These are phyloP conservation scores for Knufia petricola DNA, from an alignment of 2,329 filamentous ascomycete genomes.

Conservation along the genomic window DNA sequence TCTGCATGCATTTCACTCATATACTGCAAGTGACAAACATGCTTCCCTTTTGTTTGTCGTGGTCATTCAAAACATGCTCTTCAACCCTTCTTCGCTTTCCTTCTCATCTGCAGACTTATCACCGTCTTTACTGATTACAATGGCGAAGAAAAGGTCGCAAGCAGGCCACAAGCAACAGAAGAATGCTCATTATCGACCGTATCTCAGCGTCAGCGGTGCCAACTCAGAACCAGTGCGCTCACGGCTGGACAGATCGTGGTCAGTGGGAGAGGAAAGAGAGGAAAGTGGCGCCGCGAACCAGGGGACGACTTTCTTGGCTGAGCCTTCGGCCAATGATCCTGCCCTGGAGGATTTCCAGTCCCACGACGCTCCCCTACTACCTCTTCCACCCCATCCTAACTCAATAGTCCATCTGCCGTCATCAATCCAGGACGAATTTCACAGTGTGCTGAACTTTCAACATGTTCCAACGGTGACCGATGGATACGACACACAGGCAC, in stretches of 20 bases:
- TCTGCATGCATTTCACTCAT: no score
- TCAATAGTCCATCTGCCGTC: not conserved
- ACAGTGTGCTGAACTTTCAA: constrained; percentile 5
- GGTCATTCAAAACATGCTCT: no score
- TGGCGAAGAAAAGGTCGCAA: constrained; percentile 1
- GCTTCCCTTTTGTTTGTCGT: no score
- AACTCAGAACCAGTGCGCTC: constrained; percentile 1
- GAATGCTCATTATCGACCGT: not conserved
- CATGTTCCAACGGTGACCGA: constrained; percentile 5
- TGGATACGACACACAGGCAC: not conserved
- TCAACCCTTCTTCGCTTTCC: no score
- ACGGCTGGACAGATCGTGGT: not conserved
- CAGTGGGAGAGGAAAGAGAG: not conserved
- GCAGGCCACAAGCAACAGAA: not conserved
- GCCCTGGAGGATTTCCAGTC: not conserved
- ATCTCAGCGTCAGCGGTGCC: not conserved
- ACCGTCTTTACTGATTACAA: not conserved
- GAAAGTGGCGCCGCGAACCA: not conserved
- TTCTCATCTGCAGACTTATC: not conserved
- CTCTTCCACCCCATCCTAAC: not conserved
- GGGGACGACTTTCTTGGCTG: not conserved
- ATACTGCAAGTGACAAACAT: no score
- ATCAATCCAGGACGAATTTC: not conserved
- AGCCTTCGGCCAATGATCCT: not conserved
- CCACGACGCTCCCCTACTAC: not conserved